phyloP scores from a whole-genome alignment of 352 stramenopile species.

The Pythium coloratum region DNA sequence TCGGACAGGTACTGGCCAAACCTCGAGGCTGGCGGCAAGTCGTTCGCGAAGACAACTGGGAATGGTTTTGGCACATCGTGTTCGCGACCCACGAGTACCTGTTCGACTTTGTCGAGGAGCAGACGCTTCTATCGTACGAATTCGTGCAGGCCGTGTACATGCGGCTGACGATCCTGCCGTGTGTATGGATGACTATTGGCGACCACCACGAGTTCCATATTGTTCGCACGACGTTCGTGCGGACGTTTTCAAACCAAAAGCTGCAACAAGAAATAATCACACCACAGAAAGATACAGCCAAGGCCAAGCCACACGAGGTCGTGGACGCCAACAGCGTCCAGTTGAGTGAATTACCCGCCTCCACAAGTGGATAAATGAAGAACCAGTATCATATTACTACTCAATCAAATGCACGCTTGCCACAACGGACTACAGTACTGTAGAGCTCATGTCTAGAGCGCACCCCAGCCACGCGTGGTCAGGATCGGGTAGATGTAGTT shows the following conservation, averaged over 20 bases:
- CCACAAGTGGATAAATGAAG: neutral
- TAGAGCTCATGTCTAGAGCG: neutral
- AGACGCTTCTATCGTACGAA: constrained; percentile 29
- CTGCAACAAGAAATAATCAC: neutral
- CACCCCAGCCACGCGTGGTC: constrained; percentile 7
- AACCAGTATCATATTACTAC: neutral
- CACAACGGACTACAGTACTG: neutral
- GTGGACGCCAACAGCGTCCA: neutral
- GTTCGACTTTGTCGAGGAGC: constrained; percentile 31
- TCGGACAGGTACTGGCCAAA: constrained; percentile 5
- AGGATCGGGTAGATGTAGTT: constrained; percentile 36
- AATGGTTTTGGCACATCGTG: constrained; percentile 34
- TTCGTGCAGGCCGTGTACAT: constrained; percentile 37
- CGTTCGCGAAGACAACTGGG: constrained; percentile 30
- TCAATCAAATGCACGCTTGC: neutral
- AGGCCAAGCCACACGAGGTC: neutral
- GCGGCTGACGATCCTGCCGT: constrained; percentile 31
- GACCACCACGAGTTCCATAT: constrained; percentile 29
- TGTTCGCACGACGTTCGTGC: neutral
- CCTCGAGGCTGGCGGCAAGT: constrained; percentile 17
- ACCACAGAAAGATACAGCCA: neutral
- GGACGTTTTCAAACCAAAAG: neutral
- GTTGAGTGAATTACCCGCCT: neutral
- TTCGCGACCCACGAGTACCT: constrained; percentile 39
- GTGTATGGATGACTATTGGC: constrained; percentile 42